Evolutionary conservation across 768 basidiomycete genomes (phyloP), one percentile per base, ranked within the genome.

Genomic region (Xerocomus spinulosus): DNA sequence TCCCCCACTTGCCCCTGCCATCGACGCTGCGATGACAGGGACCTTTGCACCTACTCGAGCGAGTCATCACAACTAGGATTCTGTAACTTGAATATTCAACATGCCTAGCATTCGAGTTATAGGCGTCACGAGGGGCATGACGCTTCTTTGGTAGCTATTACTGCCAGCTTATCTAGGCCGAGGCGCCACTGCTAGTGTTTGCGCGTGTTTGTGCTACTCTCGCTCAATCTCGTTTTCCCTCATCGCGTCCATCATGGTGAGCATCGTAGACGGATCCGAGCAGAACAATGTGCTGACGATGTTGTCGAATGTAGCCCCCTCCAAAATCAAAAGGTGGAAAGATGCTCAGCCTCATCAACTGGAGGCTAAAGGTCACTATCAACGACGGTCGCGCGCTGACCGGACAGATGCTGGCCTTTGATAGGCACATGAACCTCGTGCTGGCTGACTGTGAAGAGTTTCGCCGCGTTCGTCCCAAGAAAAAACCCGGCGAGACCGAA

Each of bases 391-490:
- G 96, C 68, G 81, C 88, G 48, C 74, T 98, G 60, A 92, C 90
- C 38, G 96, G 96, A 34, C 96, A 98, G 73, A 96, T 98, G 91
- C 87, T 99, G 68, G 96, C 96, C 44, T 99, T 97, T 68, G 96
- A 99, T 74, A 86, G 90, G 63, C 96, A 99, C 71, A 99, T 98
- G 96, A 99, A 99, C 73, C 77, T 99, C 58, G 96, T 99, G 37
- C 73, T 99, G 46, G 93, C 95, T 14, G 96, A 98, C 59, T 97
- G 94, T 64, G 96, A 99, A 70, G 96, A 99, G 70, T 99, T 98
- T 66, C 74, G 96, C 60, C 83, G 88, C 55, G 84, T 98, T 34
- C 75, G 88, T 55, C 87, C 87, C 32, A 97, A 98, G 77, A 92
- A 92, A 75, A 89, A 95, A 73, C 64, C 80, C 13, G 89, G 88